Evolutionary conservation across 768 basidiomycete genomes (phyloP), one percentile per base, ranked within the genome.

Genomic region (Auriscalpium vulgare): DNA sequence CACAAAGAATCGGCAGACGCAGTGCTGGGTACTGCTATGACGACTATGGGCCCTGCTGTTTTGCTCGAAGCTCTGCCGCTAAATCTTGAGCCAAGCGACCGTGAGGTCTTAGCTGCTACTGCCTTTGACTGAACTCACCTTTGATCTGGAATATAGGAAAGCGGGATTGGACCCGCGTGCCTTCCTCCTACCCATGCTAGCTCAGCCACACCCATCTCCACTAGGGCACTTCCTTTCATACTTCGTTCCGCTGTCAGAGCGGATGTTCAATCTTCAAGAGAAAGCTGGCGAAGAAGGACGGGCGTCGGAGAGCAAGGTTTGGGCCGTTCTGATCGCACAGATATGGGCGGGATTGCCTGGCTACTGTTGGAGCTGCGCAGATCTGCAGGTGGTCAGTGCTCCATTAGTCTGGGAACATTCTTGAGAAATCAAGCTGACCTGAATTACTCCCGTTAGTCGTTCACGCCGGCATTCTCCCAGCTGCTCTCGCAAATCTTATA

Each of bases 401-500:
- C n/a, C 47, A 29, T 1, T 4, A 29, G 40, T 29, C 4, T 29
- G 29, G 29, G 29, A 29, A 29, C 2, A 29, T 29, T 29, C 4
- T 29, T 29, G 29, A 29, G 5, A 29, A 1, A 29, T 29, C 29
- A 29, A 29, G 29, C 29, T 29, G 29, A 29, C 29, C 29, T 29
- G 29, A 4, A 29, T 29, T 7, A 29, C 29, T 29, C 29, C 29
- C 29, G 29, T 29, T 59, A 97, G 87, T 80, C 87, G 8, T 76
- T 98, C 61, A 87, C 75, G 8, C 74, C 84, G 1, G 75, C 78
- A 29, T 93, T 97, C 67, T 84, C 94, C 40, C 87, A 91, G 65
- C 78, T 98, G n/a, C 74, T 99, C 38, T 92, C 94, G 9, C 91
- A 95, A 65, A 73, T 99, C 23, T 74, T 99, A n/a, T 98, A 98